Conservation (phyloP, 2,329 filamentous ascomycete genomes). For the Aureobasidium sp. region DNA sequence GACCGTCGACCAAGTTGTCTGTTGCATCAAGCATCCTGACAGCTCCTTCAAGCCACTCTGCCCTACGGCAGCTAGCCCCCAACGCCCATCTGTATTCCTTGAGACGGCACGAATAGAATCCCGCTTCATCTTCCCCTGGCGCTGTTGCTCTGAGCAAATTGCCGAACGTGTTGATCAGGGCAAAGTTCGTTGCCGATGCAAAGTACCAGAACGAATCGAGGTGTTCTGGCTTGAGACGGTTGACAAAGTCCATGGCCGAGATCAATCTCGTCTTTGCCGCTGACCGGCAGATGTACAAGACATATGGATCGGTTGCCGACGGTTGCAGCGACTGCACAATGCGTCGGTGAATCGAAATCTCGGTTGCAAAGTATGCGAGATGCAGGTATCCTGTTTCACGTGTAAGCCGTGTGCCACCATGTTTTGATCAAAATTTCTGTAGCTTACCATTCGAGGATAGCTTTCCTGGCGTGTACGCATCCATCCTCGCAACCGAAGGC, state of each 20-base stretch:
- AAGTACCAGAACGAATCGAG: conserved; percentile 91
- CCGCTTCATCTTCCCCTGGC: conserved; percentile 76
- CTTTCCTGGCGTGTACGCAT: conserved; percentile 36
- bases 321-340: conserved; percentile 71
- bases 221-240: conserved; percentile 77
- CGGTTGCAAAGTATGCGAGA: conserved; percentile 84
- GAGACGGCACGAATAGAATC: conserved; percentile 79
- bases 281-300: conserved; percentile 84
- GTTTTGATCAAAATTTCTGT: neutral
- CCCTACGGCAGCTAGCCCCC: conserved; percentile 70
- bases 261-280: conserved; percentile 91
- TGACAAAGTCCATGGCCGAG: conserved; percentile 95
- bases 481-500: conserved; percentile 57
- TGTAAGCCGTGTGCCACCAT: neutral
- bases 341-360: conserved; percentile 85
- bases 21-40: conserved; percentile 37
- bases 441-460: conserved; percentile 35
- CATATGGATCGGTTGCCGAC: conserved; percentile 57
- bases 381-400: conserved; percentile 56
- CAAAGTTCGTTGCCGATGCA: conserved; percentile 81
- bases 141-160: conserved; percentile 83
- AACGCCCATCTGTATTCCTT: conserved; percentile 93
- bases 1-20: conserved; percentile 34
- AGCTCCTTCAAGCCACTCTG: conserved; percentile 39
- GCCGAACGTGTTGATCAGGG: conserved; percentile 88